These are phyloP conservation scores for Funneliformis geosporum DNA, from an alignment of 192 early-diverging fungal species.

Conservation along the genomic window DNA sequence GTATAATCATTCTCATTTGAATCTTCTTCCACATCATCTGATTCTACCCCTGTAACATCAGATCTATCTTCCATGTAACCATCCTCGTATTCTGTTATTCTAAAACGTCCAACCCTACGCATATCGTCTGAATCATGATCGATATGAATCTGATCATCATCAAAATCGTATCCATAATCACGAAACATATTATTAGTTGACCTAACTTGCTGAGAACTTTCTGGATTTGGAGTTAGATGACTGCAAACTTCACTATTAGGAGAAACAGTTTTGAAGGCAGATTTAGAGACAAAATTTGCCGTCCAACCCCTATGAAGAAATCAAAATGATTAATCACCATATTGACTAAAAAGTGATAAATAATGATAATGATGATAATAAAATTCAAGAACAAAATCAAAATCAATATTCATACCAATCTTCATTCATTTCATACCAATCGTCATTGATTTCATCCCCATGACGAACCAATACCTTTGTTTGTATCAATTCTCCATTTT, in stretches of 20 bases:
- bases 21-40: background rate
- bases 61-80: background rate
- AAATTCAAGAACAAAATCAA: background rate
- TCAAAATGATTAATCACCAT: background rate
- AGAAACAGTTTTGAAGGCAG: background rate
- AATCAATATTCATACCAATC: background rate
- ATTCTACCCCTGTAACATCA: background rate
- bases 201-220: background rate
- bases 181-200: background rate
- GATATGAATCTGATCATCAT: background rate
- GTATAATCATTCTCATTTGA: background rate
- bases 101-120: background rate
- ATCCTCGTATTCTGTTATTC: background rate
- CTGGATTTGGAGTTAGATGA: background rate
- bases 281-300: conserved; percentile 17
- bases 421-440: background rate
- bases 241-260: background rate
- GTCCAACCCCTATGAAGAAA: conserved; percentile 26
- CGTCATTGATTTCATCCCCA: background rate
- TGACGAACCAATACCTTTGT: background rate
- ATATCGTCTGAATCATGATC: background rate
- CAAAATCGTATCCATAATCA: background rate
- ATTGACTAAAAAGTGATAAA: background rate
- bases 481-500: background rate
- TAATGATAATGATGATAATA: background rate